These are phyloP conservation scores for Fusarium albidum DNA, from an alignment of 2,329 filamentous ascomycete species.

Conservation along the genomic window DNA sequence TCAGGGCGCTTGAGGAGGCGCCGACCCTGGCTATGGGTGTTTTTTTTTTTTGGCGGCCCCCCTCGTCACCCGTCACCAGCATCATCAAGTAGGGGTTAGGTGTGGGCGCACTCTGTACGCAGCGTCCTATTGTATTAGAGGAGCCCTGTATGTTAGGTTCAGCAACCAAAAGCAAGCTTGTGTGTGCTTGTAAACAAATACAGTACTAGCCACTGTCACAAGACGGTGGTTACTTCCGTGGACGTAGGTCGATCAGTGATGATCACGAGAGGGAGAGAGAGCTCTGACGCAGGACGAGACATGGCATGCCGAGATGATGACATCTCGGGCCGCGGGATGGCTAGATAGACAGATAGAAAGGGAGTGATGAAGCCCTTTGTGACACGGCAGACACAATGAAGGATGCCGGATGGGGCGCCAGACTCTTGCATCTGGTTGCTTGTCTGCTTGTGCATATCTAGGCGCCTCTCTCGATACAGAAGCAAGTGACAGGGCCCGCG, in stretches of 20 bases:
- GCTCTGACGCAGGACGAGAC: conserved; percentile 15
- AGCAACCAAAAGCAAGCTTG: conserved; percentile 4
- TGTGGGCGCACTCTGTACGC: conserved; percentile 2
- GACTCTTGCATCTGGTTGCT: background rate
- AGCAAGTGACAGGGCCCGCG: conserved; percentile 1
- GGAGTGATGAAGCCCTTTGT: conserved; percentile 18
- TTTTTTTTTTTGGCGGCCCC: conserved; percentile 15
- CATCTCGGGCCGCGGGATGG: background rate
- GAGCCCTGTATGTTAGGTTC: background rate
- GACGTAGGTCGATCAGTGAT: background rate
- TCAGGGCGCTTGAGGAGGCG: conserved; percentile 35
- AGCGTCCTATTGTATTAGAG: conserved; percentile 10
- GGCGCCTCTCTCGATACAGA: background rate
- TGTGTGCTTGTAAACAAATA: no score
- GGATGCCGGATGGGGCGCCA: background rate
- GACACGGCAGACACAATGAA: conserved; percentile 18
- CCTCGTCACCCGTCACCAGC: no score
- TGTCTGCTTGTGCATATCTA: background rate
- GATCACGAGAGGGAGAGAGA: conserved; percentile 3
- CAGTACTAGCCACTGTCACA: conserved; percentile 6
- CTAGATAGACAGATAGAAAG: no score
- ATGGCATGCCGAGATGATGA: conserved; percentile 24
- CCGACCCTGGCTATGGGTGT: conserved; percentile 22
- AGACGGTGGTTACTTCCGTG: conserved; percentile 7
- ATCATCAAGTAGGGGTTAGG: conserved; percentile 11